These are phyloP conservation scores for Daldinia loculata DNA, from an alignment of 495 filamentous ascomycete species.

Conservation along the genomic window DNA sequence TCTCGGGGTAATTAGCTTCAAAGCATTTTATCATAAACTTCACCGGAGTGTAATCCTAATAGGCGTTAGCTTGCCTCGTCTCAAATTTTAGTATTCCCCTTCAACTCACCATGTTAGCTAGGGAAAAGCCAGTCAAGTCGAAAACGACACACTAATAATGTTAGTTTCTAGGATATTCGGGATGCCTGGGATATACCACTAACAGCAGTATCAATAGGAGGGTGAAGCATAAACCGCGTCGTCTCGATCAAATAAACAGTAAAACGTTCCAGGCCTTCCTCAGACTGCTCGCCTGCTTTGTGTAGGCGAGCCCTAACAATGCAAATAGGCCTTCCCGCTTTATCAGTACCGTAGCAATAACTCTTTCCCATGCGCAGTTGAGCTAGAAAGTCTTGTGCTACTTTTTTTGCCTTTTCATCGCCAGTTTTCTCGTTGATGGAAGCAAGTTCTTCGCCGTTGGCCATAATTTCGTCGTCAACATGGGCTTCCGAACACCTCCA, in stretches of 20 bases:
- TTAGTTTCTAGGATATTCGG: conserved; percentile 24
- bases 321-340: conserved; percentile 86
- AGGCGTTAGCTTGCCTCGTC: conserved; percentile 32
- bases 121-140: conserved; percentile 91
- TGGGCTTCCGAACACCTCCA: conserved; percentile 85
- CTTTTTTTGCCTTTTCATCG: conserved; percentile 67
- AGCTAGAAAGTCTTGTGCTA: conserved; percentile 79
- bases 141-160: conserved; percentile 73
- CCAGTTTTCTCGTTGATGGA: conserved; percentile 65
- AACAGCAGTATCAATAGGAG: conserved; percentile 90
- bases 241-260: conserved; percentile 97
- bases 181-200: conserved; percentile 47
- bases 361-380: conserved; percentile 95
- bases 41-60: conserved; percentile 89
- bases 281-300: conserved; percentile 79
- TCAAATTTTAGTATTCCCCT: neutral
- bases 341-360: conserved; percentile 89
- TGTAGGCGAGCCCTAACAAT: conserved; percentile 85
- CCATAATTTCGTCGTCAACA: conserved; percentile 87
- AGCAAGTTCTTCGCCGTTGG: conserved; percentile 75
- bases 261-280: conserved; percentile 80
- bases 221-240: conserved; percentile 78
- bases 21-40: conserved; percentile 99
- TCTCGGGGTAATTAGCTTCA: conserved; percentile 98
- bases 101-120: conserved; percentile 87